Evolutionary conservation across 83 land plant species (phyloP), one percentile per base, ranked within the genome.

Genomic region (Picea abies): DNA sequence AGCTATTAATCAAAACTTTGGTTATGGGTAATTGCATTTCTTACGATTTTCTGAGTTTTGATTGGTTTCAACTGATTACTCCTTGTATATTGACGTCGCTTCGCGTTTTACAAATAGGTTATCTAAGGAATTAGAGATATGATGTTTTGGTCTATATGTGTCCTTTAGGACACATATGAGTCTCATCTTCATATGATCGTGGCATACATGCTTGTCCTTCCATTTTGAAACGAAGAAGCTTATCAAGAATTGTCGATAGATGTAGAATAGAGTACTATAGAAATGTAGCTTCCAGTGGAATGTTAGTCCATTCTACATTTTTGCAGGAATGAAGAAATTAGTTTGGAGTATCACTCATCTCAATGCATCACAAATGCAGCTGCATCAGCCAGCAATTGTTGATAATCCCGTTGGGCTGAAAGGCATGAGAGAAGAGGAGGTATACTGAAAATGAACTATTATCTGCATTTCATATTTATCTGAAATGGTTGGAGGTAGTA

Each of bases 391-490:
- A 3, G 79, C 91, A 29, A 91, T 76, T 84, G 82, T 80, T 44
- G 84, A 77, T 32, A 84, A 26, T 49, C 80, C 93, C 15, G 84
- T 87, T 71, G 87, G 85, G 67, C 89, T 93, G 60, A 93, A 94
- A 86, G 98, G 99, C 69, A 90, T 98, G 98, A 90, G 96, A 76
- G 98, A 98, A 79, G 99, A 98, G 83, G 99, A 98, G 99, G 99
- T 96, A 83, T 66, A 19, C 5, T 56, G 3, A 56, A 56, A 56
- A 2, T 56, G 16, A 22, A 1, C 56, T 75, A 0, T 12, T 75
- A 4, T 8, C 60, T 56, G 23, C 26, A 19, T 75, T 75, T 75
- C 16, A 11, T 10, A 14, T 32, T 6, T n/a, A 49, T 73, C 23
- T n/a, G 11, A 68, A 68, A 35, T 68, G 41, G 15, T 32, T n/a